Evolutionary conservation across 2,329 filamentous ascomycete genomes (phyloP).

Genomic region (Hypomyces rosellus): DNA sequence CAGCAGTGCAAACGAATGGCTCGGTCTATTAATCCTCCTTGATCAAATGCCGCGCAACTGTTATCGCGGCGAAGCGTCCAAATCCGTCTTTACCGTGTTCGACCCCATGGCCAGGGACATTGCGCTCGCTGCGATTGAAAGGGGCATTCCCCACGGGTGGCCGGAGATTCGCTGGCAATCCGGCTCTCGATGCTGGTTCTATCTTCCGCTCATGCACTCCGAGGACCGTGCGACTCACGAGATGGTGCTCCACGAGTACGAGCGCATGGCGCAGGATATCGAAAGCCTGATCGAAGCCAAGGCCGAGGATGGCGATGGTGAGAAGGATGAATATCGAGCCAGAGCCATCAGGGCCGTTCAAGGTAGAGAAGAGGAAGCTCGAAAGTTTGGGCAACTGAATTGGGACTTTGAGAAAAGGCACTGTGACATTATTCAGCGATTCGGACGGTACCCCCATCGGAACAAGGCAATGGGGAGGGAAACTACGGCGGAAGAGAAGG

Average conservation of each 20-base stretch:
- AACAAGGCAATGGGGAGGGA: slow-evolving; percentile 45
- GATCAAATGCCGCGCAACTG: slow-evolving; percentile 60
- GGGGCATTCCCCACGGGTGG: slow-evolving; percentile 22
- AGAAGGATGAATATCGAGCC: slow-evolving; percentile 19
- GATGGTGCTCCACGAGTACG: slow-evolving; percentile 25
- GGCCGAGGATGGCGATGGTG: slow-evolving; percentile 7
- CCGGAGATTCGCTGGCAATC: slow-evolving; percentile 28
- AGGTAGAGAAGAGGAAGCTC: slow-evolving; percentile 20
- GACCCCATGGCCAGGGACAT: slow-evolving; percentile 48
- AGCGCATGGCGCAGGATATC: slow-evolving; percentile 26
- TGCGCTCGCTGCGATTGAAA: slow-evolving; percentile 27
- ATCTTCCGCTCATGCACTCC: slow-evolving; percentile 54
- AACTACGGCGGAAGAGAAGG: slow-evolving; percentile 42
- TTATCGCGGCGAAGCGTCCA: slow-evolving; percentile 43
- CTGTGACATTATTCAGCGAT: slow-evolving; percentile 42
- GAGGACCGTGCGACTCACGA: slow-evolving; percentile 44
- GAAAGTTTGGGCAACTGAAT: slow-evolving; percentile 17
- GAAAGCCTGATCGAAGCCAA: slow-evolving; percentile 24
- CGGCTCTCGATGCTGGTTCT: slow-evolving; percentile 48
- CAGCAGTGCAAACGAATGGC: slow-evolving; percentile 27
- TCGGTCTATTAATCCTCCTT: slow-evolving; percentile 51
- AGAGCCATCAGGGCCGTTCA: slow-evolving; percentile 23
- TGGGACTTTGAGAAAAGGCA: slow-evolving; percentile 39
- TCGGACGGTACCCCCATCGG: slow-evolving; percentile 55
- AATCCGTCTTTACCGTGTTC: slow-evolving; percentile 46